Conservation (phyloP, 108 stramenopile species). For the Cyclotella distinguenda region DNA sequence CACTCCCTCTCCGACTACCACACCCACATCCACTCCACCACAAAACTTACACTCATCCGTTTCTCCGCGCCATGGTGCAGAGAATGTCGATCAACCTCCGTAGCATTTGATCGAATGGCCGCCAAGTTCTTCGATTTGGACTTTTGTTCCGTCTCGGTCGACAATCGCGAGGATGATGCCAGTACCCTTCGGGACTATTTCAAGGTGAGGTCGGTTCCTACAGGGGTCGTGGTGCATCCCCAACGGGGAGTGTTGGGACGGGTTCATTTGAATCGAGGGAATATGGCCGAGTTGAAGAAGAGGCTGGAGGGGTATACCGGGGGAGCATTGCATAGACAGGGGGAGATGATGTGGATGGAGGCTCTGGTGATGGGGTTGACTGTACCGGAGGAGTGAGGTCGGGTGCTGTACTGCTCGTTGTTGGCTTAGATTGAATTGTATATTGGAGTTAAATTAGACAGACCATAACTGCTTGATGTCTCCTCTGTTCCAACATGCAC, state of each 20-base stretch:
- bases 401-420: no score
- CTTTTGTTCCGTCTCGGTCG: neutral
- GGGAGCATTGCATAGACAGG: slow-evolving; percentile 12
- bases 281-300: slow-evolving; percentile 34
- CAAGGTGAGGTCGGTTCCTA: slow-evolving; percentile 19
- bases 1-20: slow-evolving; percentile 6
- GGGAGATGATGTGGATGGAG: slow-evolving; percentile 23
- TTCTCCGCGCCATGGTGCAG: slow-evolving; percentile 47
- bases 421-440: no score
- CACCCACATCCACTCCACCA: slow-evolving; percentile 1
- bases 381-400: no score
- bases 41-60: slow-evolving; percentile 25
- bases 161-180: neutral
- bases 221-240: slow-evolving; percentile 29
- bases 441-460: no score
- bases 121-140: slow-evolving; percentile 7
- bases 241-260: slow-evolving; percentile 11
- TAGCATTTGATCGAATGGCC: slow-evolving; percentile 38
- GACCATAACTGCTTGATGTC: no score
- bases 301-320: slow-evolving; percentile 14
- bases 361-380: slow-evolving; percentile 11
- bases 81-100: slow-evolving; percentile 27
- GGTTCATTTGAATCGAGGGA: slow-evolving; percentile 32
- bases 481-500: no score
- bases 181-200: slow-evolving; percentile 25